Evolutionary conservation across 805 yeast genomes (phyloP).

Genomic region (Candida caryicola): DNA sequence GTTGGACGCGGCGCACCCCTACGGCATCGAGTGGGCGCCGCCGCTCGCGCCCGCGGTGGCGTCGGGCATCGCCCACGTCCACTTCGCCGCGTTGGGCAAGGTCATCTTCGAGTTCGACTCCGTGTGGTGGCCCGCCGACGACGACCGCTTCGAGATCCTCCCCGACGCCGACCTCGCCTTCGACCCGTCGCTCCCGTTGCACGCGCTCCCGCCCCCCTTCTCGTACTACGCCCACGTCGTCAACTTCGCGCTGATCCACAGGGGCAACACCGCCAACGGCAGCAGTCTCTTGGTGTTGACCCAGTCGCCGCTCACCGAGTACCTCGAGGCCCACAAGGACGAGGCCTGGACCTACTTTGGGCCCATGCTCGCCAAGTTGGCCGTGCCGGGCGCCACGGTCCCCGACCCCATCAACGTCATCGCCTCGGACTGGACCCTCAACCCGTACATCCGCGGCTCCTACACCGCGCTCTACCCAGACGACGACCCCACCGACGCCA

Average conservation of each 20-base stretch:
- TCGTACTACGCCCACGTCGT: conserved; percentile 60
- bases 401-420: conserved; percentile 35
- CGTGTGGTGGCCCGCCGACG: conserved; percentile 43
- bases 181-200: conserved; percentile 6
- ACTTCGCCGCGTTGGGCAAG: conserved; percentile 42
- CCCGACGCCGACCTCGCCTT: conserved; percentile 20
- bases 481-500: conserved; percentile 64
- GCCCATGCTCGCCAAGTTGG: conserved; percentile 46
- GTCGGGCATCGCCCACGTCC: conserved; percentile 23
- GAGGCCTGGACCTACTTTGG: conserved; percentile 56
- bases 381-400: conserved; percentile 12
- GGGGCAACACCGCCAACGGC: conserved; percentile 19
- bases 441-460: conserved; percentile 78
- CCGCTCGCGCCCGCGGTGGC: conserved; percentile 46
- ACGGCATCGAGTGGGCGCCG: conserved; percentile 56
- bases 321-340: conserved; percentile 47
- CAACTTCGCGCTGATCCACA: conserved; percentile 51
- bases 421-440: conserved; percentile 71
- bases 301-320: conserved; percentile 71
- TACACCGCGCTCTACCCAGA: conserved; percentile 70
- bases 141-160: conserved; percentile 46
- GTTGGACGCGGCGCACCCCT: conserved; percentile 31
- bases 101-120: conserved; percentile 40
- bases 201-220: conserved; percentile 43
- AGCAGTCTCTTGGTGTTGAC: conserved; percentile 65